phyloP scores from a whole-genome alignment of 345 rosid genomes.

The Crucihimalaya himalaica region DNA sequence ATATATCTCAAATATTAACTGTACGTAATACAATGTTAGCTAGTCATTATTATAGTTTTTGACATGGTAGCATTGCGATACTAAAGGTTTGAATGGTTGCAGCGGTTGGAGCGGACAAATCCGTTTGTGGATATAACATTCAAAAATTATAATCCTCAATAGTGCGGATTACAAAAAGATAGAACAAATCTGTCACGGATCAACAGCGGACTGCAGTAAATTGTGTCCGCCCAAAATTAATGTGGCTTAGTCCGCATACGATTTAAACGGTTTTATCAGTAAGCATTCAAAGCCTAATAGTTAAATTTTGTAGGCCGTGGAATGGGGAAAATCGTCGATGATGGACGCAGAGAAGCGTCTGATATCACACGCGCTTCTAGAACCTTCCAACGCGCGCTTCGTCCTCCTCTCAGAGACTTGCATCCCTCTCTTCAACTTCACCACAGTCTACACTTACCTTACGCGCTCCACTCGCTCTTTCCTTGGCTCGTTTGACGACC shows the following conservation, averaged over 20 bases:
- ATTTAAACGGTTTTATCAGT: too few relatives aligned
- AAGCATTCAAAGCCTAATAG: too few relatives aligned
- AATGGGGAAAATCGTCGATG: slow-evolving; percentile 53
- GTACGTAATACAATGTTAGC: neutral
- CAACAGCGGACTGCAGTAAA: too few relatives aligned
- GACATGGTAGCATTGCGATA: neutral
- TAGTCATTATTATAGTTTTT: too few relatives aligned
- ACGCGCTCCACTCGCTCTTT: slow-evolving; percentile 44
- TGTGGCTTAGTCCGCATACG: too few relatives aligned
- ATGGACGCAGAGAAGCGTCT: slow-evolving; percentile 55
- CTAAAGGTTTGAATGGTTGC: too few relatives aligned
- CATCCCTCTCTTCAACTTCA: slow-evolving; percentile 57
- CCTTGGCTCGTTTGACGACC: slow-evolving; percentile 49
- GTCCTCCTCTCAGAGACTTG: slow-evolving; percentile 55
- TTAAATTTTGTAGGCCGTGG: slow-evolving; percentile 34
- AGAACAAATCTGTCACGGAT: too few relatives aligned
- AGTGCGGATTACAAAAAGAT: too few relatives aligned
- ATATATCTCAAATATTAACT: neutral
- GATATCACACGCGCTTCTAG: slow-evolving; percentile 49
- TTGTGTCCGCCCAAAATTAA: too few relatives aligned
- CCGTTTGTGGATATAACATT: too few relatives aligned
- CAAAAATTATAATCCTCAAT: too few relatives aligned
- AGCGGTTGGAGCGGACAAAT: too few relatives aligned
- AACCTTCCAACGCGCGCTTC: slow-evolving; percentile 48
- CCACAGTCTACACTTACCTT: slow-evolving; percentile 45